Conservation (phyloP, 2,329 filamentous ascomycete genomes). For the Clonostachys solani region DNA sequence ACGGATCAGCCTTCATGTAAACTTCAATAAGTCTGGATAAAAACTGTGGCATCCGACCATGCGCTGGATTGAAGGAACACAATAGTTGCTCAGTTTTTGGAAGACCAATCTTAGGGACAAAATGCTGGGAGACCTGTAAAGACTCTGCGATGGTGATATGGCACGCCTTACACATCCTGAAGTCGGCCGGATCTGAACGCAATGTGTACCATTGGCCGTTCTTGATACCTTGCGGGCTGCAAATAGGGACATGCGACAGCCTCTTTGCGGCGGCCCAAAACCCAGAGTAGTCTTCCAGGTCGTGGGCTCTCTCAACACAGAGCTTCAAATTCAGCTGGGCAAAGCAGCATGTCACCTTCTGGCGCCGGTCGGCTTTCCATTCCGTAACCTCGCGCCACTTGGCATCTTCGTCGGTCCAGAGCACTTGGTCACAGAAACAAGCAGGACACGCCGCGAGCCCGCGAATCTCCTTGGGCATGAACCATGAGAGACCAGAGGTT, state of each 20-base stretch:
- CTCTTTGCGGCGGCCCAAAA: slow-evolving; percentile 25
- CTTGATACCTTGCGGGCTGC: slow-evolving; percentile 19
- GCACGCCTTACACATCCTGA: slow-evolving; percentile 29
- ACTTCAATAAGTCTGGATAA: slow-evolving; percentile 11
- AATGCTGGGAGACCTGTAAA: slow-evolving; percentile 18
- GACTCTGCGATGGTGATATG: slow-evolving; percentile 22
- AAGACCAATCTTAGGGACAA: slow-evolving; percentile 13
- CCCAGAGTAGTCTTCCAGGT: slow-evolving; percentile 16
- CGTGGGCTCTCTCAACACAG: slow-evolving; percentile 19
- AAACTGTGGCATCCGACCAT: slow-evolving; percentile 17
- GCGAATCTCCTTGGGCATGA: slow-evolving; percentile 14
- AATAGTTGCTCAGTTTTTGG: slow-evolving; percentile 9
- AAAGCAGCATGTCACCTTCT: slow-evolving; percentile 21
- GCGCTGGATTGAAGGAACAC: slow-evolving; percentile 25
- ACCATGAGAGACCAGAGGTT: slow-evolving; percentile 22
- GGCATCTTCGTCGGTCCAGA: slow-evolving; percentile 18
- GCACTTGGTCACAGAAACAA: slow-evolving; percentile 30
- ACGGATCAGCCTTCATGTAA: slow-evolving; percentile 11
- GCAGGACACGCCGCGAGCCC: slow-evolving; percentile 24
- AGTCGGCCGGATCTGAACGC: slow-evolving; percentile 19
- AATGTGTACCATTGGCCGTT: slow-evolving; percentile 26
- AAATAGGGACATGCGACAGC: slow-evolving; percentile 19
- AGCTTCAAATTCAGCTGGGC: slow-evolving; percentile 20
- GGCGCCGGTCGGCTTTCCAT: slow-evolving; percentile 8
- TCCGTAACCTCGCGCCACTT: slow-evolving; percentile 11